A percentile compares a stretch with the other conserved stretches of the same genome.
Evolutionary conservation across 2,329 filamentous ascomycete species (phyloP).

Genomic region (Blastomyces silverae): DNA sequence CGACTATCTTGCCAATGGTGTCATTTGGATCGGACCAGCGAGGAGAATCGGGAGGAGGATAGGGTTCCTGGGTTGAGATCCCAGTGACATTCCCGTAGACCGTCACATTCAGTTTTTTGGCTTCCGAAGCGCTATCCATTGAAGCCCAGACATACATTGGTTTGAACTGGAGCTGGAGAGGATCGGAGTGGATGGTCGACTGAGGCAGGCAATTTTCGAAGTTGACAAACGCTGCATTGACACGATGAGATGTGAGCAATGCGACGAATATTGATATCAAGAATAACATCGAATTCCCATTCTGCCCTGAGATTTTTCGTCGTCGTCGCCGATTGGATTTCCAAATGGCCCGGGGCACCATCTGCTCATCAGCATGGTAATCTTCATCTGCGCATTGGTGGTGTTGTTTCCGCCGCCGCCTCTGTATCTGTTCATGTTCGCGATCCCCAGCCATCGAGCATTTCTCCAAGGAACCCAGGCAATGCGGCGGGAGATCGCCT

Average conservation of each 20-base stretch:
- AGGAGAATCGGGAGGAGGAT: slow-evolving; percentile 55
- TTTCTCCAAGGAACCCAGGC: not conserved
- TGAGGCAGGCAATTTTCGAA: slow-evolving; percentile 76
- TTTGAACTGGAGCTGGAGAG: slow-evolving; percentile 67
- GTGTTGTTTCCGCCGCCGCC: not conserved
- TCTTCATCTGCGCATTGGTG: not conserved
- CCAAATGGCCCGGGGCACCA: not conserved
- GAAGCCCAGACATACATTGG: slow-evolving; percentile 67
- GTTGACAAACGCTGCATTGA: slow-evolving; percentile 59
- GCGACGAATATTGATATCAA: slow-evolving; percentile 5
- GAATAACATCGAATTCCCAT: not conserved
- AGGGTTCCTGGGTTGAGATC: slow-evolving; percentile 49
- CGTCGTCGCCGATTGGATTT: not conserved
- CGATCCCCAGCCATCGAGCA: not conserved
- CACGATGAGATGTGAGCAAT: slow-evolving; percentile 38
- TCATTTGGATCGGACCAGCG: slow-evolving; percentile 56
- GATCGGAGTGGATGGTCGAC: slow-evolving; percentile 52
- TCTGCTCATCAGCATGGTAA: not conserved
- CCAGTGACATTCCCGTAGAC: slow-evolving; percentile 91
- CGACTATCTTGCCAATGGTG: slow-evolving; percentile 69
- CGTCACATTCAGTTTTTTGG: slow-evolving; percentile 56
- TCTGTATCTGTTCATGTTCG: not conserved
- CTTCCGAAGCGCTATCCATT: slow-evolving; percentile 49
- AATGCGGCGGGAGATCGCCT: not conserved
- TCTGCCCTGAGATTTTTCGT: not conserved